phyloP scores from a whole-genome alignment of 345 rosid species.

The Punica granatum region DNA sequence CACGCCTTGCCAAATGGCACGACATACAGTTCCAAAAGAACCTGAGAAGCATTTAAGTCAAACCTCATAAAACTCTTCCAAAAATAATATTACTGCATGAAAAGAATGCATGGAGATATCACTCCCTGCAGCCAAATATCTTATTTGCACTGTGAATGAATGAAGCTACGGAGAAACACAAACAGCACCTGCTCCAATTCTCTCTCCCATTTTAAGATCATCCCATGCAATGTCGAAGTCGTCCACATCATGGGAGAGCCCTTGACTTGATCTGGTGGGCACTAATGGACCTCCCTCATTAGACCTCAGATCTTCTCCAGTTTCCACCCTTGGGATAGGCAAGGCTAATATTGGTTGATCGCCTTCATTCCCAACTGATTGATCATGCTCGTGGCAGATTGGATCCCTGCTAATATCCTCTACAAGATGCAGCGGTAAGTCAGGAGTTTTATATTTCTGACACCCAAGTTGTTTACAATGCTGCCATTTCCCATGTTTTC shows the following conservation, averaged over 20 bases:
- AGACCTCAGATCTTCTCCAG: constrained; percentile 30
- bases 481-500: too few species aligned
- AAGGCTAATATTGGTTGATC: constrained; percentile 16
- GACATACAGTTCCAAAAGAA: constrained; percentile 98
- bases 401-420: constrained; percentile 33
- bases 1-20: constrained; percentile 99
- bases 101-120: background rate
- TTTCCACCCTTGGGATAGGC: constrained; percentile 25
- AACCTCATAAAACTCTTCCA: background rate
- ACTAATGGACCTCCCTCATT: constrained; percentile 30
- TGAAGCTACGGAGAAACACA: background rate
- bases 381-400: constrained; percentile 29
- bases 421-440: constrained; percentile 18
- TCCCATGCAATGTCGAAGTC: constrained; percentile 88
- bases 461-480: too few species aligned
- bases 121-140: background rate
- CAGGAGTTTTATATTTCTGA: too few species aligned
- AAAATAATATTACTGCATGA: background rate
- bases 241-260: constrained; percentile 59
- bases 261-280: constrained; percentile 23
- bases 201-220: constrained; percentile 84
- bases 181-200: constrained; percentile 89
- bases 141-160: constrained; percentile 2
- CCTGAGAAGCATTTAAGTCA: constrained; percentile 46
- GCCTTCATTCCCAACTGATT: constrained; percentile 30